These are phyloP conservation scores for Xylaria sp. DNA, from an alignment of 2,329 filamentous ascomycete species.

Conservation along the genomic window DNA sequence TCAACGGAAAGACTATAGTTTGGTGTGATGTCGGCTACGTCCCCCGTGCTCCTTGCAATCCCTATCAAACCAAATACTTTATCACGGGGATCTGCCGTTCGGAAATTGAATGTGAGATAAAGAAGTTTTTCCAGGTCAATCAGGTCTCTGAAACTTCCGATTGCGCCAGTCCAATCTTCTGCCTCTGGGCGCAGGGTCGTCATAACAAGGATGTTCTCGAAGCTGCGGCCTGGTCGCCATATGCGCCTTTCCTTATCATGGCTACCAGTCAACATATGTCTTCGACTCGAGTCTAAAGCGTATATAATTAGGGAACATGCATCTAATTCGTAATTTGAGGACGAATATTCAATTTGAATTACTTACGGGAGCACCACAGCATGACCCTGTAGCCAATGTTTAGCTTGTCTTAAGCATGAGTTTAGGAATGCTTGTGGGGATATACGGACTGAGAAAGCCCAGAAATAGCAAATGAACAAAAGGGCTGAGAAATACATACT, in stretches of 20 bases:
- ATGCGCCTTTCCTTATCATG: slow-evolving; percentile 2
- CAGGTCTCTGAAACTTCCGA: not conserved
- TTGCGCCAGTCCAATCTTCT: not conserved
- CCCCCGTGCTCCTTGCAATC: slow-evolving; percentile 10
- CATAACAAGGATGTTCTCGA: slow-evolving; percentile 29
- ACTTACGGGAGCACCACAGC: slow-evolving; percentile 26
- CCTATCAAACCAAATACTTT: slow-evolving; percentile 30
- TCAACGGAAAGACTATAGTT: slow-evolving; percentile 28
- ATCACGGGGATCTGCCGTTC: slow-evolving; percentile 28
- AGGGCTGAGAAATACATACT: not conserved
- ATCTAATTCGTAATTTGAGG: not conserved
- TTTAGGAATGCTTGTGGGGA: not conserved
- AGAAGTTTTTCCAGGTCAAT: slow-evolving; percentile 24
- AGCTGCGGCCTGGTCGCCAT: slow-evolving; percentile 13
- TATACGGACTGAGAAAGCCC: too few species aligned
- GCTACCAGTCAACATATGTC: slow-evolving; percentile 14
- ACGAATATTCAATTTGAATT: not conserved
- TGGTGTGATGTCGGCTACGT: slow-evolving; percentile 3
- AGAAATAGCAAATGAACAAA: not conserved
- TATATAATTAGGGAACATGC: not conserved
- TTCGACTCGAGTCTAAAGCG: slow-evolving; percentile 3
- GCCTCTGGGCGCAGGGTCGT: slow-evolving; percentile 18
- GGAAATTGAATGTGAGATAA: slow-evolving; percentile 26
- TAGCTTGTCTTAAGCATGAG: not conserved
- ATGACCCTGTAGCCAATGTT: not conserved